Evolutionary conservation across 164 flowering plant genomes (phyloP), one percentile per base, ranked within the genome.

Genomic region (Macadamia tetraphylla): DNA sequence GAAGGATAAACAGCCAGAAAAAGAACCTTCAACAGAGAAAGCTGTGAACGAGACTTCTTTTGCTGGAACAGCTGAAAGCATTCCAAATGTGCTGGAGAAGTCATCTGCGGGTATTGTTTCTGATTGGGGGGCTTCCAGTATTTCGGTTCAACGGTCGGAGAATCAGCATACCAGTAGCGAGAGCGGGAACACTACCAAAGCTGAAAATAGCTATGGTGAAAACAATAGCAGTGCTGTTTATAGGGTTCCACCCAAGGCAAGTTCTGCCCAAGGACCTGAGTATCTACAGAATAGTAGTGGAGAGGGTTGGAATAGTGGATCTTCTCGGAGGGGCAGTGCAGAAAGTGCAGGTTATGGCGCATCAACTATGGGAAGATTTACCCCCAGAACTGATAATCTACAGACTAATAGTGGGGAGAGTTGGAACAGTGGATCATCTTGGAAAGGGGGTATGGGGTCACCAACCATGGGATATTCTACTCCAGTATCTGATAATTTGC

Each of bases 1-100:
- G 58, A 88, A 84, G 76, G 87, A 85, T 67, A 75, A 83, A 60
- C 79, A 73, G 42, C 67, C 77, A 32, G 82, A 75, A 29, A 56
- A 29, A 0, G 68, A 72, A 44, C 75, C 71, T 65, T 64, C 77
- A 6, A 62, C 72, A 30, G 70, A 58, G 43, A 69, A 79, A 53
- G 14, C 70, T 29, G 6, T 40, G 3, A 58, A 15, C 67, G 71
- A 67, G 44, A 43, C 75, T 66, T 42, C 72, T 15, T 67, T 23
- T 62, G 30, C 81, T 59, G 65, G 58, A 6, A 31, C 58, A 10
- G 53, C 65, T 9, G 78, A 64, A n/a, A 69, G 67, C 15, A 64
- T 62, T 57, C 59, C 67, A 2, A 60, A 52, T 29, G 12, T n/a
- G 23, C 9, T 55, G 14, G 65, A 65, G 67, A 80, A 74, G 51